Evolutionary conservation across 306 rosid species (phyloP).

Genomic region (Carpinus fangiana): DNA sequence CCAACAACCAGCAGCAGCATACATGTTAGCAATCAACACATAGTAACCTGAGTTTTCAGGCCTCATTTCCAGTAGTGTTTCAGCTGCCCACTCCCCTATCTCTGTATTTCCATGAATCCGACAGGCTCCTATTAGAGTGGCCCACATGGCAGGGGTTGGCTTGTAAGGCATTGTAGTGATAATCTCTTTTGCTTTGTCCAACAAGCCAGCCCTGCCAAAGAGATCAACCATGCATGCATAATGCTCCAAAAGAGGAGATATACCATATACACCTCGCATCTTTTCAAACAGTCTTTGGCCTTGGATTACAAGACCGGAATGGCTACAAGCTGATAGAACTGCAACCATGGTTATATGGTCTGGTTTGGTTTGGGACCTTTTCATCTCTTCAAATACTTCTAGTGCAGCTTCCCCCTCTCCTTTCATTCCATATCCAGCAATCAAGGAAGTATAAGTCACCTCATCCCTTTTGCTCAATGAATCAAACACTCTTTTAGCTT

Average conservation of each 20-base stretch:
- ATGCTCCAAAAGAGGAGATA: slow-evolving; percentile 71
- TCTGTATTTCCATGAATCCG: slow-evolving; percentile 59
- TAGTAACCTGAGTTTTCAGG: slow-evolving; percentile 78
- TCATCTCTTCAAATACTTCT: slow-evolving; percentile 79
- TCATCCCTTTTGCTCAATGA: slow-evolving; percentile 65
- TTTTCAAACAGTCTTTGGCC: slow-evolving; percentile 59
- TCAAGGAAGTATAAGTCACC: slow-evolving; percentile 85
- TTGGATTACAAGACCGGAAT: slow-evolving; percentile 67
- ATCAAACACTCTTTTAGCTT: slow-evolving; percentile 74
- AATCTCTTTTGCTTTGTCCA: slow-evolving; percentile 58
- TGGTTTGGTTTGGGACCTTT: slow-evolving; percentile 51
- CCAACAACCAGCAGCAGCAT: slow-evolving; percentile 86
- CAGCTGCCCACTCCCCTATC: slow-evolving; percentile 90
- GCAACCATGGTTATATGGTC: slow-evolving; percentile 85
- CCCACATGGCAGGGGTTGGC: slow-evolving; percentile 97
- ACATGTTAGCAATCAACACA: slow-evolving; percentile 88
- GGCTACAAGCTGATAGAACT: slow-evolving; percentile 84
- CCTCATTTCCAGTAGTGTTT: slow-evolving; percentile 71
- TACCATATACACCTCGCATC: slow-evolving; percentile 52
- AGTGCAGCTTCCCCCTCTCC: slow-evolving; percentile 76
- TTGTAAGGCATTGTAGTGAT: slow-evolving; percentile 71
- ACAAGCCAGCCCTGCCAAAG: slow-evolving; percentile 84
- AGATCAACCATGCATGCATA: slow-evolving; percentile 86
- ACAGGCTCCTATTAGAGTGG: slow-evolving; percentile 81
- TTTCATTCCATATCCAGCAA: slow-evolving; percentile 77